Evolutionary conservation across 495 filamentous ascomycete species (phyloP).

Genomic region (Aspergillus sparsus): DNA sequence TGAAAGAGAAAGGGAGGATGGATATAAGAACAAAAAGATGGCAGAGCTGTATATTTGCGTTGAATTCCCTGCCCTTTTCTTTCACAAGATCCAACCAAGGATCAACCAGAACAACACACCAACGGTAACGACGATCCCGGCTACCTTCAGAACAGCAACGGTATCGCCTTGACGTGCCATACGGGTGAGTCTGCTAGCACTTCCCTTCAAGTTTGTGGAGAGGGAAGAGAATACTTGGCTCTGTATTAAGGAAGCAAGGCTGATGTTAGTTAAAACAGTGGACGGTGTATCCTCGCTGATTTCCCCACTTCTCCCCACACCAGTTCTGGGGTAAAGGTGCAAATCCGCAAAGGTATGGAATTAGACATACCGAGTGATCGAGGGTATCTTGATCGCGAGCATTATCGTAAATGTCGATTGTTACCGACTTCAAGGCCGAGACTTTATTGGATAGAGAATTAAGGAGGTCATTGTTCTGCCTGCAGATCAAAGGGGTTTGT

Average conservation of each 20-base stretch:
- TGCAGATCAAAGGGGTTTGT: slow-evolving; percentile 24
- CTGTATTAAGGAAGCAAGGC: slow-evolving; percentile 29
- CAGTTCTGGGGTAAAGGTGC: not conserved
- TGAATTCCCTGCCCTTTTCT: not conserved
- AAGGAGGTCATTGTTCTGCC: slow-evolving; percentile 94
- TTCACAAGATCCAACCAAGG: slow-evolving; percentile 64
- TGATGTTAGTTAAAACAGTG: too few relatives aligned
- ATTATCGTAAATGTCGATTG: slow-evolving; percentile 97
- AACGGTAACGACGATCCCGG: slow-evolving; percentile 75
- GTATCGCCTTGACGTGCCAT: slow-evolving; percentile 93
- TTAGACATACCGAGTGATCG: slow-evolving; percentile 70
- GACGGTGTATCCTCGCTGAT: not conserved
- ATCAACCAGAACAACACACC: slow-evolving; percentile 76
- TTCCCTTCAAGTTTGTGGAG: slow-evolving; percentile 69
- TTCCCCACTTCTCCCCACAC: not conserved
- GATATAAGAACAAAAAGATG: not conserved
- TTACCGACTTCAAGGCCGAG: slow-evolving; percentile 88
- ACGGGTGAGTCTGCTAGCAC: slow-evolving; percentile 79
- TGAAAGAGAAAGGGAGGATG: too few relatives aligned
- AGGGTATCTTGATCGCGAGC: slow-evolving; percentile 84
- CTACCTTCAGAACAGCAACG: slow-evolving; percentile 83
- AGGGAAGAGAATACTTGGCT: slow-evolving; percentile 64
- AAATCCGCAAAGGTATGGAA: slow-evolving; percentile 9
- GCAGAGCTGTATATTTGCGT: not conserved
- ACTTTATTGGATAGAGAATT: slow-evolving; percentile 89